Evolutionary conservation across 805 yeast genomes (phyloP), one percentile per base, ranked within the genome.

Genomic region (Ogataea sp.): DNA sequence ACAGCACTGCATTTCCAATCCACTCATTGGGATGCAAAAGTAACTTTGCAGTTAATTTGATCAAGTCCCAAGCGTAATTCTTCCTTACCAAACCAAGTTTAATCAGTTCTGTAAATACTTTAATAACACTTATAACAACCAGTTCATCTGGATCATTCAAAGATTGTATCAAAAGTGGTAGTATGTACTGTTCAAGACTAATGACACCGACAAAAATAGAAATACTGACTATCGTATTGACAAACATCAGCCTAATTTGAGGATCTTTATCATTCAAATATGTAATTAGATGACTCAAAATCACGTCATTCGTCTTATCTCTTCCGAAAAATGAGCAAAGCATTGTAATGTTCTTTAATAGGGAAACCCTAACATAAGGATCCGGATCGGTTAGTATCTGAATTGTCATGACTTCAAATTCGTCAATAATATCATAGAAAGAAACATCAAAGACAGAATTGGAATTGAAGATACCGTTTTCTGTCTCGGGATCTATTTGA

Each of bases 201-300:
- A 84, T 69, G 0, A 80, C 75, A 0, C 98, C 98, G 14, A 89
- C 78, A 53, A 78, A 82, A 4, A 88, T 75, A 0, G 95, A 83
- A 9, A 93, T 67, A 1, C 81, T 77, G 2, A 87, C 70, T 10
- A 89, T 74, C 7, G 87, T 70, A 32, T 78, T 71, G 28, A 90
- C 78, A 49, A 93, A 80, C 4, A 80, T 77, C 23, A 83, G 62
- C 43, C 94, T 67, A 18, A 93, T 64, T 17, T 76, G 71, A 0
- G 81, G 64, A 51, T 79, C 78, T 40, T 77, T 70, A 53, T 89
- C 96, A 57, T 93, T 93, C 45, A 93, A 62, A 52, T 88, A 93
- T 0, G 97, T 89, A 33, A 93, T 89, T 40, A 89, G 64, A 63
- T 93, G 97, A 34, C 96, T 88, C 35, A 93, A 61, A 18, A 93